Conservation (phyloP, 768 basidiomycete genomes). For the Suillus weaverae region DNA sequence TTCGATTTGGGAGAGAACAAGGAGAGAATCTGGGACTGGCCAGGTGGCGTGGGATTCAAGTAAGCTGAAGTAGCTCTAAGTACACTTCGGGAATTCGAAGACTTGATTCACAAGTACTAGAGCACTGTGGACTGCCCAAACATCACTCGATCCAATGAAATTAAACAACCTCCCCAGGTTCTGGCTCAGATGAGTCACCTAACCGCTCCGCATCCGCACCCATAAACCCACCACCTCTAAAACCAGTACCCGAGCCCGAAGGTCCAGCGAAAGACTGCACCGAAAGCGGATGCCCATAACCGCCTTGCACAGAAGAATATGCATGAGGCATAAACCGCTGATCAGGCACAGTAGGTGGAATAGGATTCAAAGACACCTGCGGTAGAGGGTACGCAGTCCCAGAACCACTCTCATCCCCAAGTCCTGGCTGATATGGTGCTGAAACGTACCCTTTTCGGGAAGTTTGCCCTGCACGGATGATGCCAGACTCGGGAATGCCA, state of each 20-base stretch:
- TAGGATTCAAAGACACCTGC: not conserved
- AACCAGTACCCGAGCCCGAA: not conserved
- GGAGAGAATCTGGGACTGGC: too few species aligned
- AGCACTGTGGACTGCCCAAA: not conserved
- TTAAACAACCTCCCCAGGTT: constrained; percentile 1
- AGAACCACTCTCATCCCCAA: constrained; percentile 20
- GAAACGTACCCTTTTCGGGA: constrained; percentile 13
- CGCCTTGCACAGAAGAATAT: not conserved
- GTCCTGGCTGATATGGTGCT: constrained; percentile 18
- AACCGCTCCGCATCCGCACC: not conserved
- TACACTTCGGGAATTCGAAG: too few species aligned
- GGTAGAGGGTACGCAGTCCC: not conserved
- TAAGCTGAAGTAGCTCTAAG: too few species aligned
- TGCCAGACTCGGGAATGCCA: constrained; percentile 17
- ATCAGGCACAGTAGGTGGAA: not conserved
- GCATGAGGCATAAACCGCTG: not conserved
- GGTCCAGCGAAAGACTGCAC: not conserved
- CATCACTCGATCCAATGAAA: not conserved
- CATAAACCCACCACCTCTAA: not conserved
- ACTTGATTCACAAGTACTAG: not conserved
- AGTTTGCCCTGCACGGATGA: constrained; percentile 12
- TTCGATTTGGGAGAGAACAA: too few species aligned
- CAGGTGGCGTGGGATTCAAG: not conserved
- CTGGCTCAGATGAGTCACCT: not conserved
- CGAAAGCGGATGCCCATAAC: not conserved